Percentiles rank a stretch among this genome's conserved stretches.
These are phyloP conservation scores for Stagonosporopsis cucurbitacearum DNA, from an alignment of 2,329 filamentous ascomycete species.

Conservation along the genomic window DNA sequence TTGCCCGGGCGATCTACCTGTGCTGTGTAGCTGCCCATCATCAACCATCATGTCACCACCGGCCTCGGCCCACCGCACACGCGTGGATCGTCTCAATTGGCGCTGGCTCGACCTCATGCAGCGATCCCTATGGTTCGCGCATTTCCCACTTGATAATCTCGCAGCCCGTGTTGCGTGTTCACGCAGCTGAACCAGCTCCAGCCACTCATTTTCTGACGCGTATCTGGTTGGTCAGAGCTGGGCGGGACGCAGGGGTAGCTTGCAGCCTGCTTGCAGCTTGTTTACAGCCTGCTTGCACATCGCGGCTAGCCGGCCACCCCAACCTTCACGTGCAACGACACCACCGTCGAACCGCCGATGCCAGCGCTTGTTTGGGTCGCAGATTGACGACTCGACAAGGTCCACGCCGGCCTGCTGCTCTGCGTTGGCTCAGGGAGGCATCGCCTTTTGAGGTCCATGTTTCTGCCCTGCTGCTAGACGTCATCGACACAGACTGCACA, in stretches of 20 bases:
- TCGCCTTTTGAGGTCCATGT: not conserved
- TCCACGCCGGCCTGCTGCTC: conserved; percentile 1
- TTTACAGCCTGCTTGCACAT: conserved; percentile 12
- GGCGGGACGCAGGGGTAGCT: conserved; percentile 16
- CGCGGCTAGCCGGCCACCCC: conserved; percentile 16
- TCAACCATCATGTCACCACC: no score
- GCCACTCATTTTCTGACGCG: conserved; percentile 30
- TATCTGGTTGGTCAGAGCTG: conserved; percentile 9
- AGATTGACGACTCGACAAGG: not conserved
- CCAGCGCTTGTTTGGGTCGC: conserved; percentile 8
- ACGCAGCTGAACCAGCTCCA: conserved; percentile 29
- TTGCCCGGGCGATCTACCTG: conserved; percentile 38
- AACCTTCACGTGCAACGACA: conserved; percentile 17
- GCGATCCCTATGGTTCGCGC: conserved; percentile 33
- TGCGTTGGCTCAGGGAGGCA: not conserved
- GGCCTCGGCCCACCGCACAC: conserved; percentile 19
- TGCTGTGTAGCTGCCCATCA: no score
- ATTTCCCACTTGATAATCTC: conserved; percentile 24
- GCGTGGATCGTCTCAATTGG: conserved; percentile 47
- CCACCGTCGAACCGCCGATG: conserved; percentile 7
- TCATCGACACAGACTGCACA: conserved; percentile 3
- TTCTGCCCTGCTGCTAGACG: conserved; percentile 1
- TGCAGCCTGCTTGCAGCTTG: no score
- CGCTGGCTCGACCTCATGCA: conserved; percentile 8
- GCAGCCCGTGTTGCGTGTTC: conserved; percentile 40